These are phyloP conservation scores for Alternaria sp. DNA, from an alignment of 2,329 filamentous ascomycete genomes.

Conservation along the genomic window DNA sequence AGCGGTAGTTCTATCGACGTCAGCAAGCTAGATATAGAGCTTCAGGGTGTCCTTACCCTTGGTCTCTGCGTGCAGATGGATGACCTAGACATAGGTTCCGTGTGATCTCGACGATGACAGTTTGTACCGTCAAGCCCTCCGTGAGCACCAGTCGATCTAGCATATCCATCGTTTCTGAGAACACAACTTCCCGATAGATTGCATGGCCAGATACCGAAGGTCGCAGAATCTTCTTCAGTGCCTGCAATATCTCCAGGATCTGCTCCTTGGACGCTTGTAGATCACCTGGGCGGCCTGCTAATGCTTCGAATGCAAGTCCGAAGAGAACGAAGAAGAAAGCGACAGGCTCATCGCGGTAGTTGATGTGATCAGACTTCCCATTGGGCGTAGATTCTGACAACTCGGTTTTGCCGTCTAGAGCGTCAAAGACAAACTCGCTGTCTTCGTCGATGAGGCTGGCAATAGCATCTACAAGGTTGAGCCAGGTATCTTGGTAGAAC, in stretches of 20 bases:
- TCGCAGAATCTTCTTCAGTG: constrained; percentile 91
- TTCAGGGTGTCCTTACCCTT: constrained; percentile 55
- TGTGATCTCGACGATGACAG: constrained; percentile 92
- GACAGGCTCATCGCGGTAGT: constrained; percentile 96
- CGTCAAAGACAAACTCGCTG: constrained; percentile 96
- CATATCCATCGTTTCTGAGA: constrained; percentile 95
- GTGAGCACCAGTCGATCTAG: constrained; percentile 92
- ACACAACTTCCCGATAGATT: constrained; percentile 94
- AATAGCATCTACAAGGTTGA: constrained; percentile 96
- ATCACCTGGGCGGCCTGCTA: constrained; percentile 80
- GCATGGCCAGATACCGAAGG: constrained; percentile 95
- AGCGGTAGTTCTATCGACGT: constrained; percentile 34
- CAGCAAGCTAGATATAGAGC: background rate
- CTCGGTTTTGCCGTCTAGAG: constrained; percentile 79
- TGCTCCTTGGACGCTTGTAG: constrained; percentile 76
- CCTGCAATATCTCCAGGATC: constrained; percentile 85
- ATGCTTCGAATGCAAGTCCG: constrained; percentile 92
- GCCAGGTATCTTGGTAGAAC: constrained; percentile 97
- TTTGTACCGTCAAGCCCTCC: constrained; percentile 85
- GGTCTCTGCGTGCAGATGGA: constrained; percentile 78
- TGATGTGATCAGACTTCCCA: constrained; percentile 76
- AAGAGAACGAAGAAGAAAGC: constrained; percentile 99
- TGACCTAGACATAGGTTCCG: constrained; percentile 89
- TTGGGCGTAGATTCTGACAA: constrained; percentile 48
- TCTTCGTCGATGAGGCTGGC: constrained; percentile 97